Evolutionary conservation across 1,284 basidiomycete genomes (phyloP).

Genomic region (Golubevia pallescens): DNA sequence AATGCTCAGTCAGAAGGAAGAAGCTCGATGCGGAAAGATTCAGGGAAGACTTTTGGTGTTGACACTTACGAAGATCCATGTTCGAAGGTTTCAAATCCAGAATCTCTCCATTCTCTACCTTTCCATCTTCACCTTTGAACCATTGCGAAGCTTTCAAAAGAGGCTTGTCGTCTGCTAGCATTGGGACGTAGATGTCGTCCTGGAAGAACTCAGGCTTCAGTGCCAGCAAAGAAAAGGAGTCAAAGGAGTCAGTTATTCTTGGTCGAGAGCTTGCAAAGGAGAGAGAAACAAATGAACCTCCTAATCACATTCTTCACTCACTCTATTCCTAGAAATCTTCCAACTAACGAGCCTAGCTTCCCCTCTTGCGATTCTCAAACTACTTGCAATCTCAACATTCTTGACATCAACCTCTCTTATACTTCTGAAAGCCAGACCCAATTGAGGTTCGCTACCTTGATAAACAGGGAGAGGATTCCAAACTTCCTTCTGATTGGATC

Average conservation of each 20-base stretch:
- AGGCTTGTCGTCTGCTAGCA: constrained; percentile 52
- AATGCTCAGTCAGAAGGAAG: not conserved
- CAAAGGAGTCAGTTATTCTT: not conserved
- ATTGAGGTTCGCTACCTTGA: constrained; percentile 65
- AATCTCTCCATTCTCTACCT: constrained; percentile 4
- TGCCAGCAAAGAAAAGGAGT: not conserved
- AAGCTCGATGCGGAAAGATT: constrained; percentile 2
- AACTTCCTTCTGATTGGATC: not conserved
- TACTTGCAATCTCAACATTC: constrained; percentile 75
- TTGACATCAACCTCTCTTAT: constrained; percentile 65
- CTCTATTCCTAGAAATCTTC: constrained; percentile 66
- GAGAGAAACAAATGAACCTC: not conserved
- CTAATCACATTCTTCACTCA: constrained; percentile 9
- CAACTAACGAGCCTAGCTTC: constrained; percentile 72
- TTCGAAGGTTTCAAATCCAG: constrained; percentile 62
- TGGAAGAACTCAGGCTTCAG: constrained; percentile 67
- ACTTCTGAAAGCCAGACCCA: constrained; percentile 65
- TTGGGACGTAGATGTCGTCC: constrained; percentile 67
- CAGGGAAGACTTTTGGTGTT: not conserved
- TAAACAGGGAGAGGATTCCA: constrained; percentile 37
- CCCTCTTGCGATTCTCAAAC: constrained; percentile 79
- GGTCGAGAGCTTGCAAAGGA: no score
- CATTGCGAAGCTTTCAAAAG: constrained; percentile 48
- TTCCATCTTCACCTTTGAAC: constrained; percentile 48
- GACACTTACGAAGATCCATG: constrained; percentile 64